phyloP scores from a whole-genome alignment of 164 flowering plant species.

The Liriodendron chinense region DNA sequence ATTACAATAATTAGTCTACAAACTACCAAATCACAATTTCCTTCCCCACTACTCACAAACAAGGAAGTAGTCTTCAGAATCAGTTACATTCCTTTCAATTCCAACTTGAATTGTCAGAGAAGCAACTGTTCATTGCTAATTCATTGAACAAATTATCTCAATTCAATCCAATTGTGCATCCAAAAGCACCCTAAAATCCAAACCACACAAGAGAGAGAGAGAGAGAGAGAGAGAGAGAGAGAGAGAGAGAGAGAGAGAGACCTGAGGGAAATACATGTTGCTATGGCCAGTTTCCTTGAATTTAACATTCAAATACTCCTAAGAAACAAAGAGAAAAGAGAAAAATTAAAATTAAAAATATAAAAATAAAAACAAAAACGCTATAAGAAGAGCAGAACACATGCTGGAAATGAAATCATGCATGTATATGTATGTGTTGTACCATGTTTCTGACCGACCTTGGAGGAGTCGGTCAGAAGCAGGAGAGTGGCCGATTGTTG shows the following conservation, averaged over 20 bases:
- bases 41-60: neutral
- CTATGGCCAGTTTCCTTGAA: slow-evolving; percentile 98
- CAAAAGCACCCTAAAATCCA: neutral
- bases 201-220: neutral
- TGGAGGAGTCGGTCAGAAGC: no score
- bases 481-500: no score
- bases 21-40: neutral
- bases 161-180: neutral
- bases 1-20: no score
- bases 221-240: neutral
- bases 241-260: slow-evolving; percentile 14
- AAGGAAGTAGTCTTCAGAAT: neutral
- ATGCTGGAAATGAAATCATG: no score
- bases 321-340: slow-evolving; percentile 15
- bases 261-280: slow-evolving; percentile 99
- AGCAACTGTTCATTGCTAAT: neutral
- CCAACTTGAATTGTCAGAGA: neutral
- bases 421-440: no score
- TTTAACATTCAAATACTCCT: slow-evolving; percentile 94
- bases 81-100: neutral
- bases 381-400: no score
- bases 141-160: neutral
- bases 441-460: no score
- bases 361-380: no score
- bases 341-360: no score